A percentile compares a stretch with the other conserved stretches of the same genome.
Evolutionary conservation across 108 stramenopile species (phyloP).

Genomic region (Hondaea fermentalgiana): DNA sequence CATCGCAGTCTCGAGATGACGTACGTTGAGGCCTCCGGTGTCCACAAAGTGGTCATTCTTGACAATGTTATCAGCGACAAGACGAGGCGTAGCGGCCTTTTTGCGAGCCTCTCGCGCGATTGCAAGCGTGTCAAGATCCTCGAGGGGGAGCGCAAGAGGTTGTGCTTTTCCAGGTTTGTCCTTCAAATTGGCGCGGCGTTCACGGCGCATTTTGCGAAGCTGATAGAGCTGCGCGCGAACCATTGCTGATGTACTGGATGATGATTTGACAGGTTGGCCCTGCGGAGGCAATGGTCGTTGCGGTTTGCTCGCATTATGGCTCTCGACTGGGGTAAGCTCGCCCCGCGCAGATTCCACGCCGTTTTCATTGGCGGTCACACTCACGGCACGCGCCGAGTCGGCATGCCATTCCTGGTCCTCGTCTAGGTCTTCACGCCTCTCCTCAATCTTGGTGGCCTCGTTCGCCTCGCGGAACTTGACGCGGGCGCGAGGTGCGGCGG

Average conservation of each 20-base stretch:
- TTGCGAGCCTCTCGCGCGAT: neutral
- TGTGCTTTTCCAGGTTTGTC: neutral
- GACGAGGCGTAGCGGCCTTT: neutral
- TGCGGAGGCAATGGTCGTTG: too few species aligned
- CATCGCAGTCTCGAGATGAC: neutral
- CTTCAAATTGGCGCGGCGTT: neutral
- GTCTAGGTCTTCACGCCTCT: neutral
- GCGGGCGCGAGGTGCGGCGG: neutral
- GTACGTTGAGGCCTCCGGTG: neutral
- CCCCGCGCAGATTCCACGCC: too few species aligned
- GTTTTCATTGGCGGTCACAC: neutral
- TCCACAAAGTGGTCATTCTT: neutral
- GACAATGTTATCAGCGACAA: neutral
- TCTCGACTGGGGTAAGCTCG: too few species aligned
- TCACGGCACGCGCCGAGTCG: neutral
- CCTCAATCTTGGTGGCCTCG: neutral
- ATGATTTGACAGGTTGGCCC: too few species aligned
- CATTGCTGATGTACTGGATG: neutral
- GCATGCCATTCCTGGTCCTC: neutral
- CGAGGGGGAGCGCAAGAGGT: neutral
- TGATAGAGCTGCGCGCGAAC: neutral
- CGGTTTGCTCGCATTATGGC: too few species aligned
- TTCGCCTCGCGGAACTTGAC: neutral
- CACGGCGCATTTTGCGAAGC: neutral
- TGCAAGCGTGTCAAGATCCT: neutral